A percentile compares a stretch with the other conserved stretches of the same genome.
phyloP scores from a whole-genome alignment of 1,284 basidiomycete genomes.

The Stygiomarasmius scandens region DNA sequence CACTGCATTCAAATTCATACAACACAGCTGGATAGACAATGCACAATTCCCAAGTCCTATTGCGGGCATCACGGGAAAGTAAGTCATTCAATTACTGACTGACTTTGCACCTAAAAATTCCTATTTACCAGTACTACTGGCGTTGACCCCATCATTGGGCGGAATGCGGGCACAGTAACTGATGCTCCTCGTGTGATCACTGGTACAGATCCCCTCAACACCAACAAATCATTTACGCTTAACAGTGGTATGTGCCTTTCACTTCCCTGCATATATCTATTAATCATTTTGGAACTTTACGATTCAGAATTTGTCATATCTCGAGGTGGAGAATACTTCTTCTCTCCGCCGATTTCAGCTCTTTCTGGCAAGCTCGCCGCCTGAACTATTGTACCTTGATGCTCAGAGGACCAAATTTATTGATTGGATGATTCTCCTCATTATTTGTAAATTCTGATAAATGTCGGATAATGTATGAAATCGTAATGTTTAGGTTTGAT shows the following conservation, averaged over 20 bases:
- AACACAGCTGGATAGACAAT: slow-evolving; percentile 32
- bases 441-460: too few relatives aligned
- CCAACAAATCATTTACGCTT: slow-evolving; percentile 6
- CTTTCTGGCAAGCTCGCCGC: slow-evolving; percentile 10
- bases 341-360: slow-evolving; percentile 35
- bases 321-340: slow-evolving; percentile 41
- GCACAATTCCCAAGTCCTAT: not conserved
- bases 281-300: not conserved
- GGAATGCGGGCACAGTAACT: too few relatives aligned
- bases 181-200: slow-evolving; percentile 11
- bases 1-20: slow-evolving; percentile 33
- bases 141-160: too few relatives aligned
- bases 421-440: too few relatives aligned
- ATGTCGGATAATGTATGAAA: too few relatives aligned
- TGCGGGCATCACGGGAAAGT: not conserved
- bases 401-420: too few relatives aligned
- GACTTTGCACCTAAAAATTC: too few relatives aligned
- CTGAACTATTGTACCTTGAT: not conserved
- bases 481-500: too few relatives aligned
- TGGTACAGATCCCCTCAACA: slow-evolving; percentile 20
- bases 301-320: slow-evolving; percentile 32
- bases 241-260: slow-evolving; percentile 4
- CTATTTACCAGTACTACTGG: too few relatives aligned
- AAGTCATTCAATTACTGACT: too few relatives aligned
- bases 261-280: not conserved